phyloP scores from a whole-genome alignment of 2,329 filamentous ascomycete species.

The Cladophialophora yegresii region DNA sequence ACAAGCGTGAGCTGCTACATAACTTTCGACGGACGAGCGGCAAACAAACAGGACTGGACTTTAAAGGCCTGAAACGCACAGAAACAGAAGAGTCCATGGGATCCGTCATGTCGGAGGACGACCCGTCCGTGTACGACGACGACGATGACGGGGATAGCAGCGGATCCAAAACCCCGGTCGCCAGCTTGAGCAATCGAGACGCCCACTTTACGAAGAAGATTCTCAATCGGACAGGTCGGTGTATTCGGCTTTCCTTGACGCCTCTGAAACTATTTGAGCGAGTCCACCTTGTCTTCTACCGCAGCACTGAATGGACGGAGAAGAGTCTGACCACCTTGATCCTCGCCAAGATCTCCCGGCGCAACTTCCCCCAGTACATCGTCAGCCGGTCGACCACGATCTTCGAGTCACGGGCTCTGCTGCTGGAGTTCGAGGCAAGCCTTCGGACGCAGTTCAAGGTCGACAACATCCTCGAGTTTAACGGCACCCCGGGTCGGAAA shows the following conservation, averaged over 20 bases:
- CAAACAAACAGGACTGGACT: conserved; percentile 73
- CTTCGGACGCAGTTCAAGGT: conserved; percentile 78
- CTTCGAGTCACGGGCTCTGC: conserved; percentile 70
- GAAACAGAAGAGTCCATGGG: conserved; percentile 59
- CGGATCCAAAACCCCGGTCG: conserved; percentile 27
- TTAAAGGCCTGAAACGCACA: conserved; percentile 65
- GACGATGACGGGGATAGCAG: conserved; percentile 46
- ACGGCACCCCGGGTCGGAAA: conserved; percentile 66
- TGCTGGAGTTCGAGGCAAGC: conserved; percentile 88
- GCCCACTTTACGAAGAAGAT: conserved; percentile 77
- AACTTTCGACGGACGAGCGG: conserved; percentile 74
- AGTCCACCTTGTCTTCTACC: conserved; percentile 93
- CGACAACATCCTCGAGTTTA: conserved; percentile 79
- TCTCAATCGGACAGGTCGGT: conserved; percentile 73
- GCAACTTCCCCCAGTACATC: conserved; percentile 87
- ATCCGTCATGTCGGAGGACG: conserved; percentile 38
- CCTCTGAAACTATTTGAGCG: conserved; percentile 84
- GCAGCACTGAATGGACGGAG: conserved; percentile 95
- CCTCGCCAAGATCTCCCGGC: conserved; percentile 80
- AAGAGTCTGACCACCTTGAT: conserved; percentile 96
- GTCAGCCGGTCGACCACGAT: conserved; percentile 89
- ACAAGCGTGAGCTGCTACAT: conserved; percentile 75
- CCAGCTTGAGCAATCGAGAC: conserved; percentile 63
- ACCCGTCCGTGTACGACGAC: conserved; percentile 31
- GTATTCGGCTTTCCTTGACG: conserved; percentile 73